Conservation (phyloP, 148 eudicot species). For the Fagopyrum tataricum region DNA sequence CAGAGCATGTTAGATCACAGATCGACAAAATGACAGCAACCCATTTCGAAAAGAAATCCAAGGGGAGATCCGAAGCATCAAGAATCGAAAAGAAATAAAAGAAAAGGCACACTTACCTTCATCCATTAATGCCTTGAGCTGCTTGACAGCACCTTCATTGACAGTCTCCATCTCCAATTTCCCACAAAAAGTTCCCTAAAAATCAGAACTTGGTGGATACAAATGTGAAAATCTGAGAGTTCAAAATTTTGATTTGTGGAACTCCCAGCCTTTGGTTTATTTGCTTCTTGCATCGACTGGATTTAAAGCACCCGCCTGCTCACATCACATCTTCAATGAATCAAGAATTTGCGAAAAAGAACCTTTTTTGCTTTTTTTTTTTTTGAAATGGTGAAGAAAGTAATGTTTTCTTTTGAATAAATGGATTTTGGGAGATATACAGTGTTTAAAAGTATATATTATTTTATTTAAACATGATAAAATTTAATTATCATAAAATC, state of each 20-base stretch:
- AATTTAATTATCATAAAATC: neutral
- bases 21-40: constrained; percentile 22
- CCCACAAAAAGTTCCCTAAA: constrained; percentile 10
- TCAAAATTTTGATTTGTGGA: neutral
- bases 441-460: no score
- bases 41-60: constrained; percentile 14
- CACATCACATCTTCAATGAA: constrained; percentile 3
- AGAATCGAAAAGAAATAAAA: constrained; percentile 6
- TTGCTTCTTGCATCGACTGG: neutral
- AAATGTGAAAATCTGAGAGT: constrained; percentile 4
- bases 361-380: neutral
- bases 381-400: neutral
- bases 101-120: constrained; percentile 27
- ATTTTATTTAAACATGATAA: neutral
- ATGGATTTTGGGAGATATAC: neutral
- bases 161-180: constrained; percentile 32
- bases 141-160: constrained; percentile 58
- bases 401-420: neutral
- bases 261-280: neutral
- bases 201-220: neutral
- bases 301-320: constrained; percentile 9
- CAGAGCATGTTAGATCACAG: constrained; percentile 4
- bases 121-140: constrained; percentile 57
- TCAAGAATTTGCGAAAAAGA: neutral
- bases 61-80: neutral